Percentiles rank a stretch among this genome's conserved stretches.
Conservation (phyloP, 1,284 basidiomycete genomes). For the Clitocybe nebularis region DNA sequence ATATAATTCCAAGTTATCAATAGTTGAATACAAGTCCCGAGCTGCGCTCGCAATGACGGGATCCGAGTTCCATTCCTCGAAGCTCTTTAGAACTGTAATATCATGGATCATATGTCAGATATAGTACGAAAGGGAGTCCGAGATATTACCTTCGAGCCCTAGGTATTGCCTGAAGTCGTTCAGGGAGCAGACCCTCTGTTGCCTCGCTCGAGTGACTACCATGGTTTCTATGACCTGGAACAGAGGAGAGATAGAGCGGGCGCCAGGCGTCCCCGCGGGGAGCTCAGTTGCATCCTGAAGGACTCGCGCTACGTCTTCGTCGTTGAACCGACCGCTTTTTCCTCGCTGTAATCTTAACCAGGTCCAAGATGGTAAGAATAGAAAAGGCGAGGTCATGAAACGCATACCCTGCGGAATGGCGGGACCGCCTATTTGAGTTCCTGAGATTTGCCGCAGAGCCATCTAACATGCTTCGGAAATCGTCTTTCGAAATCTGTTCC, state of each 20-base stretch:
- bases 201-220: conserved; percentile 14
- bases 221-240: conserved; percentile 9
- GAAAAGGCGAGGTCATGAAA: no score
- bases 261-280: conserved; percentile 10
- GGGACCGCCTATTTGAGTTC: conserved; percentile 11
- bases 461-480: conserved; percentile 1
- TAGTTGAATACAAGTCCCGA: conserved; percentile 14
- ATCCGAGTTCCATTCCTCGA: conserved; percentile 19
- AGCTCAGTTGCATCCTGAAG: conserved; percentile 15
- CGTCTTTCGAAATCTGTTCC: conserved; percentile 2
- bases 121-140: no score
- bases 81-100: conserved; percentile 13
- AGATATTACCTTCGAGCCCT: conserved; percentile 15
- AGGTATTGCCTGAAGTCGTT: conserved; percentile 17
- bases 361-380: background rate
- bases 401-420: conserved; percentile 14
- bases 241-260: conserved; percentile 2
- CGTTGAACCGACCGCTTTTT: conserved; percentile 13
- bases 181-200: conserved; percentile 16
- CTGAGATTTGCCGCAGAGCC: background rate
- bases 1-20: conserved; percentile 23
- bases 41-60: conserved; percentile 13
- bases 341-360: conserved; percentile 8
- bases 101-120: background rate
- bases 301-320: conserved; percentile 15